Evolutionary conservation across 2,329 filamentous ascomycete species (phyloP), one percentile per base, ranked within the genome.

Genomic region (Hymenoscyphus fructigenus): DNA sequence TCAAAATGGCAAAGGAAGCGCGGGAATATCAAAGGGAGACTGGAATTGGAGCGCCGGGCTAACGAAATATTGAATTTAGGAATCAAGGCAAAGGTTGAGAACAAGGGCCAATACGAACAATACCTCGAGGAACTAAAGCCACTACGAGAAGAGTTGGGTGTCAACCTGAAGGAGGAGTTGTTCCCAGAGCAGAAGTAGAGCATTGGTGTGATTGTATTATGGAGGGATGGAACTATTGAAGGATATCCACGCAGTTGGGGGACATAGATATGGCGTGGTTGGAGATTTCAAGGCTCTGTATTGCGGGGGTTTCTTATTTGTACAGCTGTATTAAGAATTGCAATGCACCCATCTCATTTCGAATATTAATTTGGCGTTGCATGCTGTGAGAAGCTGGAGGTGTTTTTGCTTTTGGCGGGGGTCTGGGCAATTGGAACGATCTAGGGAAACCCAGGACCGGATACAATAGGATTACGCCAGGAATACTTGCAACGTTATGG

Each of bases 41-140:
- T 56, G 38, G 57, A n/a, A 41, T 20, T 10, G 20, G 6, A 41
- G 57, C 5, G 14, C 32, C 5, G 23, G n/a, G 61, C 70, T 73
- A 57, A 72, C 60, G 36, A 53, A 17, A 23, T 36, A 38, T 50
- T 36, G 20, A 34, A n/a, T 58, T 66, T 75, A 97, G 93, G 94
- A 77, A 91, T 99, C 87, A 97, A 97, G 85, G 92, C 93, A 82
- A 99, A 99, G 88, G 95, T 98, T 74, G 95, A 99, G 88, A 99
- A 96, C 88, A 90, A 92, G 82, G 87, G 88, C 76, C 95, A 99
- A 84, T 99, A 99, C 84, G 87, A 97, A 77, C 90, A 97, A 84
- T 97, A 96, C 82, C 88, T 99, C 68, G 85, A 91, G 77, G 92
- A 97, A 84, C 92, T 99, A 73, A 92, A 96, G 85, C 85, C 90